phyloP scores from a whole-genome alignment of 2,329 filamentous ascomycete genomes.

The Dactylonectria estremocensis region DNA sequence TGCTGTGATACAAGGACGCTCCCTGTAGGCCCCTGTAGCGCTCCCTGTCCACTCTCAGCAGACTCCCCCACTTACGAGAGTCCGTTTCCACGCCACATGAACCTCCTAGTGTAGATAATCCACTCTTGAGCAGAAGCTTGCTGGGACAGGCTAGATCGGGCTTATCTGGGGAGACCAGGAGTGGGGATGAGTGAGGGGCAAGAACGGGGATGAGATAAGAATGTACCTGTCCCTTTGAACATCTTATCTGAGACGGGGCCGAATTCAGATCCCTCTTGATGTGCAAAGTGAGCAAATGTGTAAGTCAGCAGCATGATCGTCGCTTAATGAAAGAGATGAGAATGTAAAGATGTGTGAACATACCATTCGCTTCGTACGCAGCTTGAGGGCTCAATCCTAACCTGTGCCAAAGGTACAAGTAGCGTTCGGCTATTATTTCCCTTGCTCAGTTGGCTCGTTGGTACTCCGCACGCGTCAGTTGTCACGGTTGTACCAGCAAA shows the following conservation, averaged over 20 bases:
- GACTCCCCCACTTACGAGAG: conserved; percentile 1
- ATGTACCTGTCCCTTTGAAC: background rate
- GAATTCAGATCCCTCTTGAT: background rate
- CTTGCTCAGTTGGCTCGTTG: background rate
- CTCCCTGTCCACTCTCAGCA: background rate
- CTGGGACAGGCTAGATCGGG: background rate
- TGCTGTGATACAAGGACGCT: background rate
- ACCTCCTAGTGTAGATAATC: background rate
- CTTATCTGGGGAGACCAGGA: background rate
- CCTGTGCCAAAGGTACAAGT: background rate
- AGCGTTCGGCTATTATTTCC: background rate
- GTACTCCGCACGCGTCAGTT: background rate
- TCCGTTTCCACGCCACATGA: background rate
- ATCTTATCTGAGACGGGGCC: background rate
- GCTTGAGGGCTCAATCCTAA: background rate
- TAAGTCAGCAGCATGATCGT: background rate
- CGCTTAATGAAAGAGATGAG: background rate
- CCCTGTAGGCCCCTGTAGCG: background rate
- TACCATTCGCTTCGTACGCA: background rate
- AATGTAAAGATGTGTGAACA: background rate
- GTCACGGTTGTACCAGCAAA: background rate
- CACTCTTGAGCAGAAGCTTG: background rate
- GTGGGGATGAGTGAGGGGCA: background rate
- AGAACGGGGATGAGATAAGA: conserved; percentile 3
- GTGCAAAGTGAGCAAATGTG: background rate